Conservation (phyloP, 1,284 basidiomycete genomes). For the Ustilago esculenta region DNA sequence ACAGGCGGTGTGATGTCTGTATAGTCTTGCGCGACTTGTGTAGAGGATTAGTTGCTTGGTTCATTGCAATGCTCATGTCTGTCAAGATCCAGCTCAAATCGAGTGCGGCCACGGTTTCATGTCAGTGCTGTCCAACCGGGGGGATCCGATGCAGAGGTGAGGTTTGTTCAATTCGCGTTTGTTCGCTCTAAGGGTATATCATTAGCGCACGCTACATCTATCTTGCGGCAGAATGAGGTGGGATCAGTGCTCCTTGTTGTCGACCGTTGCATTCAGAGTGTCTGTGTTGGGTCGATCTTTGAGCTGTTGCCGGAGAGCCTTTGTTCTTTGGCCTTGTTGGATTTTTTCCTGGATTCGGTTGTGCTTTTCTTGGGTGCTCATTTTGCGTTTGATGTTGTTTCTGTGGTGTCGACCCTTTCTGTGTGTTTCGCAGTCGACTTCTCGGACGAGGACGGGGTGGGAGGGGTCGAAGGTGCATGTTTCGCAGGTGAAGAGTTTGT, state of each 20-base stretch:
- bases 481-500: slow-evolving; percentile 71
- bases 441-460: slow-evolving; percentile 79
- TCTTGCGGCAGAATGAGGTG: too few relatives aligned
- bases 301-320: neutral
- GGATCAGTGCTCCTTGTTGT: slow-evolving; percentile 1
- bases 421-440: slow-evolving; percentile 75
- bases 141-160: too few relatives aligned
- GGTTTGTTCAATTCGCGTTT: too few relatives aligned
- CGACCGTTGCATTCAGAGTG: too few relatives aligned
- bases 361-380: slow-evolving; percentile 10
- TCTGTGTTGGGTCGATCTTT: neutral
- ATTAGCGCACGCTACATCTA: too few relatives aligned
- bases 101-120: too few relatives aligned
- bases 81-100: too few relatives aligned
- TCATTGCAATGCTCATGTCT: too few relatives aligned
- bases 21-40: too few relatives aligned
- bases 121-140: too few relatives aligned
- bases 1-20: slow-evolving; percentile 39
- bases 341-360: slow-evolving; percentile 11
- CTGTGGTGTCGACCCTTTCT: slow-evolving; percentile 20
- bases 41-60: too few relatives aligned
- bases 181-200: too few relatives aligned
- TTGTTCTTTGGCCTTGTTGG: neutral
- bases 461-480: slow-evolving; percentile 75
- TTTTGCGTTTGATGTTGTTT: slow-evolving; percentile 20